Percentiles rank a stretch among this genome's conserved stretches.
Evolutionary conservation across 2,329 filamentous ascomycete species (phyloP).

Genomic region (Ophiostoma quercus): DNA sequence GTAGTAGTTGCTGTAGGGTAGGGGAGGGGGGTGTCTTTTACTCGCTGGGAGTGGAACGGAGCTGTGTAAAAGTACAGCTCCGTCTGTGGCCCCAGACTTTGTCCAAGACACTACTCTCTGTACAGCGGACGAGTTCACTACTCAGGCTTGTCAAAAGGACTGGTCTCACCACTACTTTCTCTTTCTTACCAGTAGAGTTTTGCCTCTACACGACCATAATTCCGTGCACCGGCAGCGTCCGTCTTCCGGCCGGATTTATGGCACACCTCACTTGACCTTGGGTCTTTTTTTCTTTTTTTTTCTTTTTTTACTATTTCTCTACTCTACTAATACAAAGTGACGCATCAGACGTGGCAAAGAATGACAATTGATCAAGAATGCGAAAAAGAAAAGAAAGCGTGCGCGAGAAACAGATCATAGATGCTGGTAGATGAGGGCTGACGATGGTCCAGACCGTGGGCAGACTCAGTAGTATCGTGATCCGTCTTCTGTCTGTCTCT

Average conservation of each 20-base stretch:
- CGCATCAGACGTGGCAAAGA: neutral
- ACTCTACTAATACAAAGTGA: too few relatives aligned
- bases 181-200: too few relatives aligned
- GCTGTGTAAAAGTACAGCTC: too few relatives aligned
- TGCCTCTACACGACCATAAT: too few relatives aligned
- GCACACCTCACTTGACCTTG: slow-evolving; percentile 14
- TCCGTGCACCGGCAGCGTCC: neutral
- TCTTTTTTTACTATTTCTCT: too few relatives aligned
- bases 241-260: slow-evolving; percentile 3
- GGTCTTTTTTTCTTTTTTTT: neutral
- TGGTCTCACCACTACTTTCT: neutral
- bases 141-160: too few relatives aligned
- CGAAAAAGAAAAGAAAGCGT: slow-evolving; percentile 3
- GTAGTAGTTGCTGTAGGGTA: neutral
- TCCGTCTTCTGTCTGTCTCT: neutral
- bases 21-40: neutral
- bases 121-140: too few relatives aligned
- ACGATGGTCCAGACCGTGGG: neutral
- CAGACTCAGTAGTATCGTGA: neutral
- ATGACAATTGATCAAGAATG: neutral
- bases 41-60: neutral
- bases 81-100: neutral
- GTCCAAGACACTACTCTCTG: too few relatives aligned
- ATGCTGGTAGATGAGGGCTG: neutral
- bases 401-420: slow-evolving; percentile 6